phyloP scores from a whole-genome alignment of 1,284 basidiomycete genomes.

The Malassezia pachydermatis region DNA sequence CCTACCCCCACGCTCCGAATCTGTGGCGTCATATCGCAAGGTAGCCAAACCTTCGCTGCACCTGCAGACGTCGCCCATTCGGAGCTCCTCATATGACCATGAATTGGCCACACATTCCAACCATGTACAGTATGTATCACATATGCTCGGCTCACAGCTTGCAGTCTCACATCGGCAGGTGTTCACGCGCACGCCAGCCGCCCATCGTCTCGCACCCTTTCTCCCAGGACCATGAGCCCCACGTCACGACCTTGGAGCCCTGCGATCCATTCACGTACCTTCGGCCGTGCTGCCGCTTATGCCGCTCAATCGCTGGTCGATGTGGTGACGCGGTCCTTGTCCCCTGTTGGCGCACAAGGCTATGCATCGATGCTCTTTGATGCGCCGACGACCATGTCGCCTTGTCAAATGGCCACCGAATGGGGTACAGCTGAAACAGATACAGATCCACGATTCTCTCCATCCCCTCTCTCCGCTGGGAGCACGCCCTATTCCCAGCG shows the following conservation, averaged over 20 bases:
- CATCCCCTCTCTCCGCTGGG: not conserved
- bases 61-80: slow-evolving; percentile 2
- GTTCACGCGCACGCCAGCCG: not conserved
- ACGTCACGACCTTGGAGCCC: slow-evolving; percentile 7
- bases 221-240: not conserved
- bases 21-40: not conserved
- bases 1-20: not conserved
- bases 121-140: not conserved
- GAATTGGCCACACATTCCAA: not conserved
- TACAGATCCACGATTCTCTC: not conserved
- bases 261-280: not conserved
- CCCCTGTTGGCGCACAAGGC: slow-evolving; percentile 18
- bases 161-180: not conserved
- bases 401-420: not conserved
- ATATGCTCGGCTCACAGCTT: not conserved
- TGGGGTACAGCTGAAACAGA: not conserved
- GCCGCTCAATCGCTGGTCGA: slow-evolving; percentile 36
- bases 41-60: not conserved
- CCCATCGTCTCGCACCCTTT: not conserved
- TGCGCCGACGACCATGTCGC: slow-evolving; percentile 9
- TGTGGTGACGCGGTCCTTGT: slow-evolving; percentile 27
- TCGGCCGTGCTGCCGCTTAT: slow-evolving; percentile 27
- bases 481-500: not conserved
- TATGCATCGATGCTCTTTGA: slow-evolving; percentile 8
- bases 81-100: slow-evolving; percentile 4